Evolutionary conservation across 805 yeast genomes (phyloP), one percentile per base, ranked within the genome.

Genomic region (Lipomyces kockii): DNA sequence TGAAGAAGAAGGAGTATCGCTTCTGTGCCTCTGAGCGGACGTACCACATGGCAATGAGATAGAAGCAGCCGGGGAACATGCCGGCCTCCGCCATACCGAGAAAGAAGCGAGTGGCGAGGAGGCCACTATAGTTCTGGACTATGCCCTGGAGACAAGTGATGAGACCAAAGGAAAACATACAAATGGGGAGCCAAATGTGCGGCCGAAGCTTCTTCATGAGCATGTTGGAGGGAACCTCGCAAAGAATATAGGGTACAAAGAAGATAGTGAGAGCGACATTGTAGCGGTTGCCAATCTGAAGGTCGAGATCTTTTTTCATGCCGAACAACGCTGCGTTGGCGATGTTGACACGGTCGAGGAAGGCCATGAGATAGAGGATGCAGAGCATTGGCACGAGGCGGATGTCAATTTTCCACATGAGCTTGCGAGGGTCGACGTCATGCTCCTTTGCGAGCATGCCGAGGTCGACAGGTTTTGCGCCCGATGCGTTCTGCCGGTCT

Each of bases 251-350:
- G 7, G 92, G 92, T 14, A 88, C 88, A 72, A 89, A 89, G 77
- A 89, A 89, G 9, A 89, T 84, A 6, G 91, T 87, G 71, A 89
- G 81, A 2, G 89, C 88, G 43, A 82, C 83, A 74, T 88, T 86
- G 80, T 83, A 89, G 73, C 89, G 88, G 71, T 83, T 82, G 8
- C 89, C 89, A 1, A 77, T 76, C 22, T 46, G 25, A 54, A 91
- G 80, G 22, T 81, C 73, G 46, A 91, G 77, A 65, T 87, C 89
- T 0, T 74, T 77, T 25, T 82, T 82, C 81, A 91, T 80, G 12
- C 92, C 92, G 74, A 89, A 90, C 64, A 88, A 84, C 67, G 86
- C 86, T 7, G 97, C 96, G 77, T 91, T 90, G 37, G 93, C 86
- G 69, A 91, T 89, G 76, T 91, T 91, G 66, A 90, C 93, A 77